Conservation (phyloP, 352 stramenopile genomes). For the Aphanomyces astaci region DNA sequence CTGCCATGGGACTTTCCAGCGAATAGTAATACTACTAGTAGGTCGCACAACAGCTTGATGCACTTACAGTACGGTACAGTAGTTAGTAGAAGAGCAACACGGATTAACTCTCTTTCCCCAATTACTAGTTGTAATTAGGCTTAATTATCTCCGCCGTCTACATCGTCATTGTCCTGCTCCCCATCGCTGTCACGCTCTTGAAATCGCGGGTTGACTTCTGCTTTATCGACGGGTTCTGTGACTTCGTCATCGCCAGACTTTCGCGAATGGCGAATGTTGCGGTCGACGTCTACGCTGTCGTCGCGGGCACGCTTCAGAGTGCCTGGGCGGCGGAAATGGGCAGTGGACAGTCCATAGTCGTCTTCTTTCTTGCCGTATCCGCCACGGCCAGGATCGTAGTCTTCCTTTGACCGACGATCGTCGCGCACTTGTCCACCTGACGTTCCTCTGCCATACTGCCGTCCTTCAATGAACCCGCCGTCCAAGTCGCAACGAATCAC, state of each 20-base stretch:
- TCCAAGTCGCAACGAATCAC: slow-evolving; percentile 86
- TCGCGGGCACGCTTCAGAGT: slow-evolving; percentile 45
- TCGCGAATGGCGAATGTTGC: background rate
- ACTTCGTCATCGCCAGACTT: background rate
- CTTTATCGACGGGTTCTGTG: slow-evolving; percentile 7
- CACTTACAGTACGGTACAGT: too few species aligned
- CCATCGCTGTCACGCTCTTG: slow-evolving; percentile 39
- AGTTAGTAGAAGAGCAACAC: too few species aligned
- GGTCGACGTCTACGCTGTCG: slow-evolving; percentile 38
- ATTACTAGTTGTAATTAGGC: background rate
- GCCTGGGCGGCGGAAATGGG: slow-evolving; percentile 57
- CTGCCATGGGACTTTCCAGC: too few species aligned
- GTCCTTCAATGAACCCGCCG: slow-evolving; percentile 74
- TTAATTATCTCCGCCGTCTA: slow-evolving; percentile 14
- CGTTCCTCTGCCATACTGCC: slow-evolving; percentile 75
- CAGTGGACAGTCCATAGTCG: slow-evolving; percentile 34
- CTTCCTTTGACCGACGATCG: slow-evolving; percentile 74
- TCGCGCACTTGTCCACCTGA: slow-evolving; percentile 81
- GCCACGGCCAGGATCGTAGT: slow-evolving; percentile 73
- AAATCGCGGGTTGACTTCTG: slow-evolving; percentile 59
- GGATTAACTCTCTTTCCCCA: too few species aligned
- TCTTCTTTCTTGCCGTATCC: slow-evolving; percentile 66
- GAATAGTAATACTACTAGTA: too few species aligned
- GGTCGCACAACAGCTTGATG: too few species aligned
- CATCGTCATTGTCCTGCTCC: slow-evolving; percentile 10